phyloP scores from a whole-genome alignment of 345 rosid genomes.

The Odontarrhena argentea region DNA sequence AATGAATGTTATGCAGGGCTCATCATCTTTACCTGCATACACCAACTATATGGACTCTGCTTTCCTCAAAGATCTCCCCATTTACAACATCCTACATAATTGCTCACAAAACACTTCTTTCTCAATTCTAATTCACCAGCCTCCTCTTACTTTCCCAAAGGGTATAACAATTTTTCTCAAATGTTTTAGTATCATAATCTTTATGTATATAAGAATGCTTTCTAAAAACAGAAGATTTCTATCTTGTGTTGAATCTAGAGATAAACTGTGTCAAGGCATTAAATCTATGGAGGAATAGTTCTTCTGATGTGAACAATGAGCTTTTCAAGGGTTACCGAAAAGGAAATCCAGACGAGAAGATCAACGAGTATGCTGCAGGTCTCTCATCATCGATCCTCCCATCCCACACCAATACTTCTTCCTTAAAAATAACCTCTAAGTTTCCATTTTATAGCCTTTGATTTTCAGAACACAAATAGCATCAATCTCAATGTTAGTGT shows the following conservation, averaged over 20 bases:
- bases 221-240: conserved; percentile 4
- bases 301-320: conserved; percentile 60
- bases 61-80: conserved; percentile 50
- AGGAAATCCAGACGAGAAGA: conserved; percentile 65
- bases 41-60: conserved; percentile 66
- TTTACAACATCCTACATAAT: conserved; percentile 57
- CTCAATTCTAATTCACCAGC: conserved; percentile 37
- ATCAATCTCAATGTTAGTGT: conserved; percentile 63
- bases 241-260: conserved; percentile 47
- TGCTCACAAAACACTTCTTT: conserved; percentile 54
- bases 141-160: conserved; percentile 33
- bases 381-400: conserved; percentile 35
- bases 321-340: conserved; percentile 65
- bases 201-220: neutral
- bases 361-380: conserved; percentile 85
- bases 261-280: conserved; percentile 61
- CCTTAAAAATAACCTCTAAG: neutral
- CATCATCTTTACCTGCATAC: conserved; percentile 48
- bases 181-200: neutral
- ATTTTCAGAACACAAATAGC: conserved; percentile 67
- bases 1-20: conserved; percentile 56
- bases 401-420: neutral
- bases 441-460: conserved; percentile 64
- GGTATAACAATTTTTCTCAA: conserved; percentile 43
- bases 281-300: conserved; percentile 68